Evolutionary conservation across 805 yeast genomes (phyloP), one percentile per base, ranked within the genome.

Genomic region (Ogataea nakhonphanomensis): DNA sequence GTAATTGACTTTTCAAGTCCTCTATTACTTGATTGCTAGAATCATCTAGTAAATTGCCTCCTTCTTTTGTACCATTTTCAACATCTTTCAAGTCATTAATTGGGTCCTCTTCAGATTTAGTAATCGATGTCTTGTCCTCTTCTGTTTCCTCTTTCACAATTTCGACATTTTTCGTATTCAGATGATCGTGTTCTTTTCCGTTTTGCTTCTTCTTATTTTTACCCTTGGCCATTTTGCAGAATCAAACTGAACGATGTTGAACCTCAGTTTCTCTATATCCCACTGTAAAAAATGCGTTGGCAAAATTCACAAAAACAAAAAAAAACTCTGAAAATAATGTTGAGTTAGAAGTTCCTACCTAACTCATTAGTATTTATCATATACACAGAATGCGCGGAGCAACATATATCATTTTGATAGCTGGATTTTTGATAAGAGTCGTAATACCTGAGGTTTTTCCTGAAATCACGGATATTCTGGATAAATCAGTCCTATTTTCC

Each of bases 401-500:
- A 11, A 10, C 54, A 2, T 11, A 29, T 13, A 14, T 26, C 9
- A 37, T 59, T 8, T 23, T 58, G 8, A 15, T 37, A 2, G 14
- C 46, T 6, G 66, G 67, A 11, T 50, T 59, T 11, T 8, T 50
- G 4, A 38, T 62, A 4, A 44, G 67, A 39, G 27, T 56, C 2
- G 9, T 41, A 4, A 43, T 59, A 15, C 67, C 67, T n/a, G 42
- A 43, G 2, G 33, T 47, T 4, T 42, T 61, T 17, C 69, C 70
- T 0, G 34, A 41, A 5, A 37, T 67, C 6, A 43, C 71, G 4
- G 35, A 41, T 3, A 43, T 62, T 3, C 58, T 77, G 25, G 78
- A 71, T 42, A 62, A 64, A n/a, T 69, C 79, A 2, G 80, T 79
- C 6, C 78, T 83, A 47, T 66, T 84, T 33, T 71, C 89, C 13